Conservation (phyloP, 1,284 basidiomycete species). For the Cryptococcus sp. region DNA sequence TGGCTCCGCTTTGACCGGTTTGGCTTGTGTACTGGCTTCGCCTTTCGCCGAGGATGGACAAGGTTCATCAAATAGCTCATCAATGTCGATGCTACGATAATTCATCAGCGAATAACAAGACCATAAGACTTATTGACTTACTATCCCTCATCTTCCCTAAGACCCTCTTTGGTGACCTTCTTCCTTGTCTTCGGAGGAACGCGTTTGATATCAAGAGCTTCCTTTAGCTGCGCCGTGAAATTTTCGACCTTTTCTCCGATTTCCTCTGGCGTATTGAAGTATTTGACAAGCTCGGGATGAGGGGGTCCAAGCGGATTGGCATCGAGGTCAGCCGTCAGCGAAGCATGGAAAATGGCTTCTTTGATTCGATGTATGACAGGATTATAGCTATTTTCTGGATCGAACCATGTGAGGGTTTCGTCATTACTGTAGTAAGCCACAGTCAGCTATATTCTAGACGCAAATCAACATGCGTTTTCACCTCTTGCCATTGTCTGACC, state of each 20-base stretch:
- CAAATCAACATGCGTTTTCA: background rate
- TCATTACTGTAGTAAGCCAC: slow-evolving; percentile 3
- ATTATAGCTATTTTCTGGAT: slow-evolving; percentile 74
- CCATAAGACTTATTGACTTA: slow-evolving; percentile 20
- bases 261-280: slow-evolving; percentile 72
- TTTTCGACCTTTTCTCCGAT: slow-evolving; percentile 64
- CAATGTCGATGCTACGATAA: slow-evolving; percentile 47
- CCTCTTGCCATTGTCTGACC: slow-evolving; percentile 25
- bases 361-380: slow-evolving; percentile 88
- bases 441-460: slow-evolving; percentile 1
- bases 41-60: background rate
- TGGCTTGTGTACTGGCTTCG: background rate
- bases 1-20: slow-evolving; percentile 10
- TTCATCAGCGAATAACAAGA: background rate
- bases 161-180: slow-evolving; percentile 58
- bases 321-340: slow-evolving; percentile 71
- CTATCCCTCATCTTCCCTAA: slow-evolving; percentile 46
- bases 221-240: slow-evolving; percentile 64
- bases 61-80: slow-evolving; percentile 42
- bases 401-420: slow-evolving; percentile 68
- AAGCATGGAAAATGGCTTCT: slow-evolving; percentile 86
- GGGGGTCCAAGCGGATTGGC: slow-evolving; percentile 76
- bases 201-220: slow-evolving; percentile 67
- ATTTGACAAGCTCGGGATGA: slow-evolving; percentile 79
- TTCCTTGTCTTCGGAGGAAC: slow-evolving; percentile 39